phyloP scores from a whole-genome alignment of 495 filamentous ascomycete species.

The Opeltia flavorubescens region DNA sequence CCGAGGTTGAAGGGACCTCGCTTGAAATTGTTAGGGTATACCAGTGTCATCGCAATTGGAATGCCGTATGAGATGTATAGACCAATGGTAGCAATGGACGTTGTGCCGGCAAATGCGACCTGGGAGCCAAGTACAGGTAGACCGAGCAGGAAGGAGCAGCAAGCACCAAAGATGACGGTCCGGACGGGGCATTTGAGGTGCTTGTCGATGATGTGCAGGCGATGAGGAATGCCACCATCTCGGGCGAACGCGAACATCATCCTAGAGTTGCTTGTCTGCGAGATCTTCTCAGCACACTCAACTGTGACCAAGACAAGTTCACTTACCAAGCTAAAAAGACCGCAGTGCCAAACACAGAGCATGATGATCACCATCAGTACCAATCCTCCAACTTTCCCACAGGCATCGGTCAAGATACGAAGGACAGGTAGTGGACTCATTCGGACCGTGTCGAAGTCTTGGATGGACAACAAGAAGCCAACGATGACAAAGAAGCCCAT shows the following conservation, averaged over 20 bases:
- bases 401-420: slow-evolving; percentile 40
- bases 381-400: slow-evolving; percentile 38
- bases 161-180: slow-evolving; percentile 42
- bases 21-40: slow-evolving; percentile 29
- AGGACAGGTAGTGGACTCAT: slow-evolving; percentile 35
- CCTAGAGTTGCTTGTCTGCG: slow-evolving; percentile 39
- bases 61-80: slow-evolving; percentile 52
- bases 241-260: slow-evolving; percentile 52
- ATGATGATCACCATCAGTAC: slow-evolving; percentile 41
- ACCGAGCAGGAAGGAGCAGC: slow-evolving; percentile 41
- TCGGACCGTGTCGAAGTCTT: slow-evolving; percentile 31
- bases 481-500: slow-evolving; percentile 50
- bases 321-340: slow-evolving; percentile 34
- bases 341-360: slow-evolving; percentile 47
- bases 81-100: slow-evolving; percentile 49
- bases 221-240: slow-evolving; percentile 30
- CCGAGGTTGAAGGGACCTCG: slow-evolving; percentile 43
- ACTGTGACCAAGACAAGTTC: no score
- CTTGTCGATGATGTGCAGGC: slow-evolving; percentile 20
- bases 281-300: slow-evolving; percentile 1
- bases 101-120: slow-evolving; percentile 46
- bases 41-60: slow-evolving; percentile 41
- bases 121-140: slow-evolving; percentile 45
- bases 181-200: slow-evolving; percentile 23
- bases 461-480: slow-evolving; percentile 41